Evolutionary conservation across 257 asterid species (phyloP), one percentile per base, ranked within the genome.

Genomic region (Rubia yunnanensis): DNA sequence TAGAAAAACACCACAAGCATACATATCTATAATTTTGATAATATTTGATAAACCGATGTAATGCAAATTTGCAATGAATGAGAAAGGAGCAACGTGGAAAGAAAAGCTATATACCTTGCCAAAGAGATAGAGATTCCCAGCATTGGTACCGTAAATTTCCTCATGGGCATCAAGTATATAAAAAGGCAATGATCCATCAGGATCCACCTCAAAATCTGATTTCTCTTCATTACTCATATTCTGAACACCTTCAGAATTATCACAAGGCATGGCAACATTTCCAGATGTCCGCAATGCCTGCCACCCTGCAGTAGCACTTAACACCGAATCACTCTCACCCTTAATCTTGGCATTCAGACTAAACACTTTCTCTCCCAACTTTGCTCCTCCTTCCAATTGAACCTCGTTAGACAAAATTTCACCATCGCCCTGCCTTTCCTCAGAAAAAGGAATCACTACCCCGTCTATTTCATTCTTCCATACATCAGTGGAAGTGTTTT

Each of bases 151-250:
- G 73, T 79, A 83, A 53, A 78, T 70, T 80, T 88, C 96, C 81
- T 90, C 99, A 41, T 94, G 79, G 7, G 90, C 96, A 85, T 90
- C 97, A 11, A 94, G 87, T 76, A 94, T 86, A 77, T 83, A 90
- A 79, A 90, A 90, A 66, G 89, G 94, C 75, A 94, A 56, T 64
- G 92, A 88, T 50, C 96, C 99, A 68, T 90, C 80, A 5, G 89
- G 58, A 72, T 84, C 94, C 84, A 83, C 65, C 63, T 83, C 94
- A 72, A 86, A 82, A 48, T 83, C 88, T 74, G 82, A 46, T 63
- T 79, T 89, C 48, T 87, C 99, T 54, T 84, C 90, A 7, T 62
- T 71, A 61, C 58, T 78, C 46, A 63, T 48, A 73, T 44, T 60
- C 55, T 78, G 83, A 69, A 66, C 77, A 30, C 14, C 74, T 50